These are phyloP conservation scores for Eucommia ulmoides DNA, from an alignment of 257 asterid genomes.

Conservation along the genomic window DNA sequence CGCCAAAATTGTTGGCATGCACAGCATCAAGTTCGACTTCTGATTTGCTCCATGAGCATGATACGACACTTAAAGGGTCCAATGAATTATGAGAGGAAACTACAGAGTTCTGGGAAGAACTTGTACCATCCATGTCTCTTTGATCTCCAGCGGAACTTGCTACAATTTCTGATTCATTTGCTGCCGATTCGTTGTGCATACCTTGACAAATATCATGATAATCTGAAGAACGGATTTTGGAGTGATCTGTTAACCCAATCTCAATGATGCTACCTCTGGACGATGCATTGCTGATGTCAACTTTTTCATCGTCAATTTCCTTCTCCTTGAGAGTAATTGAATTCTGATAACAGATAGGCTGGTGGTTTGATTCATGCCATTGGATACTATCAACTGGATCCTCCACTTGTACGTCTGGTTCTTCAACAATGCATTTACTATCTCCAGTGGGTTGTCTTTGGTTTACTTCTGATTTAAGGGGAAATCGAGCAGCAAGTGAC, in stretches of 20 bases:
- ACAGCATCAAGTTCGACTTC: constrained; percentile 30
- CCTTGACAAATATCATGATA: constrained; percentile 24
- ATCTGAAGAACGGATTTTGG: constrained; percentile 22
- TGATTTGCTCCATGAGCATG: constrained; percentile 34
- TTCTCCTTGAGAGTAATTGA: constrained; percentile 17
- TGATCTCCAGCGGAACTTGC: constrained; percentile 23
- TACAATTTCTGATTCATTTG: constrained; percentile 15
- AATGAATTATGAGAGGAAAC: constrained; percentile 60
- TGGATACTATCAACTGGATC: constrained; percentile 31
- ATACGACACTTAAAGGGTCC: constrained; percentile 32
- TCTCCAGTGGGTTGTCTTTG: constrained; percentile 27
- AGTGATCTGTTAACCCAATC: constrained; percentile 17
- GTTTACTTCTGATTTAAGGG: constrained; percentile 20
- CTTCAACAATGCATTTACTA: constrained; percentile 19
- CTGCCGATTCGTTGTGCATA: constrained; percentile 28
- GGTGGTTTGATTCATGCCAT: constrained; percentile 27
- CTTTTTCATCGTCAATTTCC: constrained; percentile 25
- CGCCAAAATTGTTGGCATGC: constrained; percentile 13
- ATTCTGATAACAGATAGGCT: constrained; percentile 21
- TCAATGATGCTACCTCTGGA: constrained; percentile 18
- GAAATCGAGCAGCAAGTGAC: constrained; percentile 40
- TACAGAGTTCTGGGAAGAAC: constrained; percentile 56
- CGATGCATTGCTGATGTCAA: constrained; percentile 11
- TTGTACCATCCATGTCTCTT: constrained; percentile 39
- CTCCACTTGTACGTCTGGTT: constrained; percentile 30